These are phyloP conservation scores for Phialophora chinensis DNA, from an alignment of 2,329 filamentous ascomycete species.

Conservation along the genomic window DNA sequence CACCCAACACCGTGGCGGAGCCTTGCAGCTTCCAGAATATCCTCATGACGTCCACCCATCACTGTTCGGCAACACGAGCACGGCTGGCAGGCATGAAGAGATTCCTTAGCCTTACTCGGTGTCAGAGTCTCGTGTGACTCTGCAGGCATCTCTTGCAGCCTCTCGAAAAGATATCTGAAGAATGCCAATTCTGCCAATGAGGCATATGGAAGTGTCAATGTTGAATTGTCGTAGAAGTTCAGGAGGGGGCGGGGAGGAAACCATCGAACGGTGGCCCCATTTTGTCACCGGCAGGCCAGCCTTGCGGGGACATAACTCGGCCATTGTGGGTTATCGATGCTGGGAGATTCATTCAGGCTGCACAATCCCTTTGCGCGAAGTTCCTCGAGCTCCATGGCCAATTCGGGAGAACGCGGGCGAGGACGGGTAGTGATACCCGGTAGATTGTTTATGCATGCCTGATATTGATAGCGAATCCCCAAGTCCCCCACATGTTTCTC, in stretches of 20 bases:
- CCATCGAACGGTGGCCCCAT: too few relatives aligned
- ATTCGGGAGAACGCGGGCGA: constrained; percentile 15
- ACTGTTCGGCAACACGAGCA: neutral
- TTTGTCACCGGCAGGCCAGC: neutral
- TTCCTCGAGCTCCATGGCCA: neutral
- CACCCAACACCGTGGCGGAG: constrained; percentile 3
- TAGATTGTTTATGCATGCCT: constrained; percentile 16
- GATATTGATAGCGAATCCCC: constrained; percentile 1
- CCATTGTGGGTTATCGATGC: neutral
- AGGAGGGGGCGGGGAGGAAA: neutral
- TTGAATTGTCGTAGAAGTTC: neutral
- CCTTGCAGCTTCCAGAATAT: constrained; percentile 11
- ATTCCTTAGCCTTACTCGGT: neutral
- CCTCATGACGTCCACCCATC: neutral
- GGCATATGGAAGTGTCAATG: neutral
- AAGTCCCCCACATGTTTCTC: constrained; percentile 24
- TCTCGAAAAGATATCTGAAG: neutral
- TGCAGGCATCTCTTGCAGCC: neutral
- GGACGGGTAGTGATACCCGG: neutral
- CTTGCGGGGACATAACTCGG: neutral
- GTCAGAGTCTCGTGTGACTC: neutral
- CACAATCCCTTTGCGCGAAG: neutral
- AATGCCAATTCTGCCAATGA: neutral
- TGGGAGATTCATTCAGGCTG: constrained; percentile 1
- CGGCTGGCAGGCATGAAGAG: neutral